A percentile compares a stretch with the other conserved stretches of the same genome.
phyloP scores from a whole-genome alignment of 345 rosid species.

The Aurinia saxatilis region DNA sequence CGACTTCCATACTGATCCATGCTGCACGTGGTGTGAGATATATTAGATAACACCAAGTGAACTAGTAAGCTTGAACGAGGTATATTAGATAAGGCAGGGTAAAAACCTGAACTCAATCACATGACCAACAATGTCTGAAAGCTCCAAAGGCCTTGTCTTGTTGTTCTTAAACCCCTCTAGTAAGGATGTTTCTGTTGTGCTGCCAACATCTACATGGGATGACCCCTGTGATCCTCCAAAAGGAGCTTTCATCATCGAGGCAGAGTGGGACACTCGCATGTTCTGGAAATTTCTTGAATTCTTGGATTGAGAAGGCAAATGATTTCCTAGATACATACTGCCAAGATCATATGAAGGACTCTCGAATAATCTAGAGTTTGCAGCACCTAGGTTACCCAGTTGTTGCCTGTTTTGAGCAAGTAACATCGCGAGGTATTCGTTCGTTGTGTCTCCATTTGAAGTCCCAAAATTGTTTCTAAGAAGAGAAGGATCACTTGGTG shows the following conservation, averaged over 20 bases:
- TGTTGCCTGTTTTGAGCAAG: slow-evolving; percentile 70
- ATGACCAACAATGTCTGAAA: slow-evolving; percentile 62
- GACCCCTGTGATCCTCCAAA: slow-evolving; percentile 43
- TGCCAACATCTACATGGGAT: slow-evolving; percentile 53
- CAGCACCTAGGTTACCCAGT: slow-evolving; percentile 43
- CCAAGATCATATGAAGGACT: slow-evolving; percentile 46
- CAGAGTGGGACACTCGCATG: slow-evolving; percentile 41
- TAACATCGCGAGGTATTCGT: slow-evolving; percentile 56
- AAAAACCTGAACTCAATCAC: slow-evolving; percentile 87
- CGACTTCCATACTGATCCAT: slow-evolving; percentile 94
- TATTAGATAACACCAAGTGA: not conserved
- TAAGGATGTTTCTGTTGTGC: slow-evolving; percentile 50
- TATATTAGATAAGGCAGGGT: slow-evolving; percentile 12
- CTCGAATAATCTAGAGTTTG: slow-evolving; percentile 42
- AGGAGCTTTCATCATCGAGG: slow-evolving; percentile 54
- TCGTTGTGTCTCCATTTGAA: slow-evolving; percentile 39
- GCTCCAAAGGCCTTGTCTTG: slow-evolving; percentile 67
- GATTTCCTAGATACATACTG: slow-evolving; percentile 42
- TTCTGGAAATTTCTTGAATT: slow-evolving; percentile 49
- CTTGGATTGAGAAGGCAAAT: slow-evolving; percentile 44
- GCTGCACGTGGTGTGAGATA: slow-evolving; percentile 42
- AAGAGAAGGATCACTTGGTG: slow-evolving; percentile 36
- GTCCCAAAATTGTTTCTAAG: slow-evolving; percentile 38
- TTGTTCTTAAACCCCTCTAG: slow-evolving; percentile 83
- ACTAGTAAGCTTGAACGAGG: not conserved